Evolutionary conservation across 2,329 filamentous ascomycete genomes (phyloP).

Genomic region (Neoarthrinium moseri): DNA sequence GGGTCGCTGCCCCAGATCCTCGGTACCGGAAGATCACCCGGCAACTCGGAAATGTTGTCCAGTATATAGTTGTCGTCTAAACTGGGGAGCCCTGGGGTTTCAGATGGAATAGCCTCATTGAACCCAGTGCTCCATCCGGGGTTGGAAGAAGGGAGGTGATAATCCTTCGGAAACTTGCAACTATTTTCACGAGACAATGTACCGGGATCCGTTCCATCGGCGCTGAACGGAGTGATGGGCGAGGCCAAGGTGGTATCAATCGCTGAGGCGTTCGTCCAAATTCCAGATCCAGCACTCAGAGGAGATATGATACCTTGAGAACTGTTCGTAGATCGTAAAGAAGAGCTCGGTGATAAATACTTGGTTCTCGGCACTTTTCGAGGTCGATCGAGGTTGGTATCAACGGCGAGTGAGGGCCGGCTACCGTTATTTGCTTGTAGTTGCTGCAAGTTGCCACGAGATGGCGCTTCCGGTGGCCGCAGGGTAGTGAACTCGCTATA

Average conservation of each 20-base stretch:
- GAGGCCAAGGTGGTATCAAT: constrained; percentile 45
- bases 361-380: constrained; percentile 21
- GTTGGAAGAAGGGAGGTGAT: constrained; percentile 20
- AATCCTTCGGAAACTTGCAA: constrained; percentile 20
- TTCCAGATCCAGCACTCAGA: constrained; percentile 33
- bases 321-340: constrained; percentile 35
- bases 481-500: background rate
- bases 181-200: constrained; percentile 13
- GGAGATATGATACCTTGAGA: constrained; percentile 46
- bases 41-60: constrained; percentile 38
- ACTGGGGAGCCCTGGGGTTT: constrained; percentile 8
- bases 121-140: constrained; percentile 13
- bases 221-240: constrained; percentile 38
- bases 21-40: constrained; percentile 38
- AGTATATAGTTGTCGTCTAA: constrained; percentile 24
- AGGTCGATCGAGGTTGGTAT: constrained; percentile 25
- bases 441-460: background rate
- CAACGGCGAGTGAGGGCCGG: constrained; percentile 28
- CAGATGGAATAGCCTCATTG: background rate
- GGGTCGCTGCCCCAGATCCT: constrained; percentile 31
- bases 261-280: constrained; percentile 39
- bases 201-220: constrained; percentile 25
- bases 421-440: constrained; percentile 5
- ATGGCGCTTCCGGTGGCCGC: background rate
- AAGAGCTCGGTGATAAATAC: constrained; percentile 28